Evolutionary conservation across 2,329 filamentous ascomycete species (phyloP).

Genomic region (Cadophora sp.): DNA sequence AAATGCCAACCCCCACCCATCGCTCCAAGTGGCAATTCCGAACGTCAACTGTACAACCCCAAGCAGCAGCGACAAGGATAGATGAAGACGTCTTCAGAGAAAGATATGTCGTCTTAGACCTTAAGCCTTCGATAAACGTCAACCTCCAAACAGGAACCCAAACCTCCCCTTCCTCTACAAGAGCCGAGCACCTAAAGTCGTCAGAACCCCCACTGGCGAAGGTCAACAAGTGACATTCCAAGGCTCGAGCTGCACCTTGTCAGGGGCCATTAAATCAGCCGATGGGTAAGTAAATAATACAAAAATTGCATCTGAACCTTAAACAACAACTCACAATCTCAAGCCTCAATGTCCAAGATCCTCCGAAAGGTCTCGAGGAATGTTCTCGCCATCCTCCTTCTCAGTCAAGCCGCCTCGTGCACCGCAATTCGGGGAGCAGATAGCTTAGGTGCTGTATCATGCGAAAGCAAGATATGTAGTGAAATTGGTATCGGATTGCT

Average conservation of each 20-base stretch:
- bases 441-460: slow-evolving; percentile 56
- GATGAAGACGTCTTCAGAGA: neutral
- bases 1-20: neutral
- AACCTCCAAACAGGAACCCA: neutral
- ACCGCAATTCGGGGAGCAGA: slow-evolving; percentile 10
- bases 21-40: neutral
- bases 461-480: slow-evolving; percentile 60
- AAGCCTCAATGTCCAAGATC: slow-evolving; percentile 1
- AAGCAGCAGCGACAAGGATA: neutral
- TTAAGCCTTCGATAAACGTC: neutral
- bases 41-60: neutral
- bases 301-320: neutral
- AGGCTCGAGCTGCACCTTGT: neutral
- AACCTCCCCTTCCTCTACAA: neutral
- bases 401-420: neutral
- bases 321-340: neutral
- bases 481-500: slow-evolving; percentile 58
- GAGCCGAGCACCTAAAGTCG: neutral
- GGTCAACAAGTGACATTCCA: neutral
- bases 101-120: neutral
- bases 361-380: neutral
- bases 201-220: slow-evolving; percentile 14
- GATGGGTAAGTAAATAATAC: slow-evolving; percentile 4
- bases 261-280: neutral
- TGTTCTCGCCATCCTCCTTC: neutral